A percentile compares a stretch with the other conserved stretches of the same genome.
Conservation (phyloP, 257 asterid genomes). For the Solanum lycopersicoides region DNA sequence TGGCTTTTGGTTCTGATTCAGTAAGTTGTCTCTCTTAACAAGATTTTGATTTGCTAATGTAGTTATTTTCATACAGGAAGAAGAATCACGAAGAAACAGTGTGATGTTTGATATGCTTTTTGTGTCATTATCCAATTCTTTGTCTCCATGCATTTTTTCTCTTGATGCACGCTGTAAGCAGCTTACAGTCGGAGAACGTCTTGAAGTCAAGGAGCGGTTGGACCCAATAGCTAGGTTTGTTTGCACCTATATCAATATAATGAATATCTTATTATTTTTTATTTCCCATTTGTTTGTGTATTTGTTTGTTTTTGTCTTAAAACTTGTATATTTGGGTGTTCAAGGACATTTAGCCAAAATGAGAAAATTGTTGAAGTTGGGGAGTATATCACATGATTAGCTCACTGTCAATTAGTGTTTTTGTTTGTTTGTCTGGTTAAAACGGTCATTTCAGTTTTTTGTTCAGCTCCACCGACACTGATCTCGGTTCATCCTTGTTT, state of each 20-base stretch:
- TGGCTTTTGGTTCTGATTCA: not conserved
- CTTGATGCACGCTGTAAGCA: slow-evolving; percentile 82
- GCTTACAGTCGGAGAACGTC: slow-evolving; percentile 42
- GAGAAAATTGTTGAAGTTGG: not conserved
- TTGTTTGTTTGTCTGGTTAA: not conserved
- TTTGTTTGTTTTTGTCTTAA: not conserved
- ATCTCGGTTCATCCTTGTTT: not conserved
- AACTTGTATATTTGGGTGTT: not conserved
- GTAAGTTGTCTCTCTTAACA: not conserved
- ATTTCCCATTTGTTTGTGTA: not conserved
- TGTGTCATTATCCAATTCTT: slow-evolving; percentile 65
- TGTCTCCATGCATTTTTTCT: slow-evolving; percentile 82
- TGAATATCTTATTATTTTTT: not conserved
- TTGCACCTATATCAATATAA: slow-evolving; percentile 2
- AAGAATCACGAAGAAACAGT: slow-evolving; percentile 87
- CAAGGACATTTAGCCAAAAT: not conserved
- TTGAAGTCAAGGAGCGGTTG: slow-evolving; percentile 50
- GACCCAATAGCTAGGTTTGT: slow-evolving; percentile 90
- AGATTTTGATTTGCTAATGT: not conserved
- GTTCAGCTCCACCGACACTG: not conserved
- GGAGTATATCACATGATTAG: not conserved
- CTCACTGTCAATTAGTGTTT: not conserved
- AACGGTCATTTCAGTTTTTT: not conserved
- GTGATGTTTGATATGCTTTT: slow-evolving; percentile 85
- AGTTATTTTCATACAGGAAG: slow-evolving; percentile 48